Evolutionary conservation across 441 rosid genomes (phyloP), one percentile per base, ranked within the genome.

Genomic region (Melianthus villosus): DNA sequence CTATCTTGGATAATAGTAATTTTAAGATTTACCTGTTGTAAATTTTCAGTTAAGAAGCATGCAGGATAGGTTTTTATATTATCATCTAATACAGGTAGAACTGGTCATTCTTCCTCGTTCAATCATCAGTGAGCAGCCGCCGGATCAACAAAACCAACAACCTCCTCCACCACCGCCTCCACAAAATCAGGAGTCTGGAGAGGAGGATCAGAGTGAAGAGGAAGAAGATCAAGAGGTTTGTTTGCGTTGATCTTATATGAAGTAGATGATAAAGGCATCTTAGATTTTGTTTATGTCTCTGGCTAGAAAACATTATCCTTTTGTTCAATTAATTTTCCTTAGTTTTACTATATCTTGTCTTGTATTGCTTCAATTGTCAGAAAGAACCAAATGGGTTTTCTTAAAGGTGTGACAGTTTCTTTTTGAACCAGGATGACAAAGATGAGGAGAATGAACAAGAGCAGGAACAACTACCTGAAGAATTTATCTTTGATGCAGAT

Each of bases 61-160:
- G n/a, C n/a, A n/a, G n/a, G n/a, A n/a, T n/a, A n/a, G n/a, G n/a
- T n/a, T n/a, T n/a, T n/a, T n/a, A n/a, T n/a, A n/a, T n/a, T 30
- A 18, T 42, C 11, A 34, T 42, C 25, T 39, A 53, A 25, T 59
- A 44, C 80, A 89, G 98, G 98, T 89, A 33, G 98, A 84, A 63
- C 63, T 89, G 63, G 96, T 89, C 54, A 81, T 89, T 60, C 96
- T 89, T 71, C 96, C 94, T 42, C 89, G 94, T 62, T 89, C 98
- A 15, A 64, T 62, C 16, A 16, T 79, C 34, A 75, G 41, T 59
- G 94, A 89, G 54, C 71, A 40, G 31, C 96, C 94, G 31, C 93
- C 96, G 34, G 98, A 89, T 34, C 92, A 89, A 53, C 78, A 81
- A 61, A 68, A 83, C 62, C 93, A 89, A 50, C 93, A 57, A 54